A percentile compares a stretch with the other conserved stretches of the same genome.
Conservation (phyloP, 306 rosid species). For the Dryas octopetala region DNA sequence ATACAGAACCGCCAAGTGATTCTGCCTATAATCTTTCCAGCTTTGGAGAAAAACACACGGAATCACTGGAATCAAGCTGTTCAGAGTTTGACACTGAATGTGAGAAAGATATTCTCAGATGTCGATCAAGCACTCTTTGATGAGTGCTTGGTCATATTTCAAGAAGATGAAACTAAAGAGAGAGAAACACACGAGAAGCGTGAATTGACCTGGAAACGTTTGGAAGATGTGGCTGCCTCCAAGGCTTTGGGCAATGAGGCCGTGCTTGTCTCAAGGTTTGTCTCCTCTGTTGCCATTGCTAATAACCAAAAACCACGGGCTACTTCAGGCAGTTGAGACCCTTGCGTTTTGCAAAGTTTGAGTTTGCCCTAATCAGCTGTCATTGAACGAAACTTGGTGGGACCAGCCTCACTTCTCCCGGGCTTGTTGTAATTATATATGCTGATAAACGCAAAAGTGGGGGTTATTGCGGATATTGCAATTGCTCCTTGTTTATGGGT, state of each 20-base stretch:
- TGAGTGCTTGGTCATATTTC: constrained; percentile 45
- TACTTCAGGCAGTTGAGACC: constrained; percentile 31
- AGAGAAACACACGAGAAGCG: constrained; percentile 51
- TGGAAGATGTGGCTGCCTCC: constrained; percentile 54
- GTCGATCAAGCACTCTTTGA: constrained; percentile 53
- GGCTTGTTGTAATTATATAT: constrained; percentile 2
- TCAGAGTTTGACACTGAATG: constrained; percentile 63
- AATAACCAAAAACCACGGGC: constrained; percentile 33
- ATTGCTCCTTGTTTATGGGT: constrained; percentile 28
- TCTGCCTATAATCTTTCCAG: constrained; percentile 58
- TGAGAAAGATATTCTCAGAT: constrained; percentile 58
- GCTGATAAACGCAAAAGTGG: constrained; percentile 15
- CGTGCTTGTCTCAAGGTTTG: constrained; percentile 44
- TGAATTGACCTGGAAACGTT: constrained; percentile 53
- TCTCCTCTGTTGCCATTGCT: constrained; percentile 41
- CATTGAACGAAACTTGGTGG: constrained; percentile 13
- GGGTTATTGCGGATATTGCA: constrained; percentile 26
- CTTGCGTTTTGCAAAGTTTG: constrained; percentile 11
- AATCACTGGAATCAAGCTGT: constrained; percentile 73
- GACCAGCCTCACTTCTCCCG: constrained; percentile 11
- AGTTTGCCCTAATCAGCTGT: constrained; percentile 9
- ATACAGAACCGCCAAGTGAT: constrained; percentile 51
- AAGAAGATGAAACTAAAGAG: constrained; percentile 54
- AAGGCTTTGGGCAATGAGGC: constrained; percentile 51
- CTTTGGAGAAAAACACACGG: constrained; percentile 52